Evolutionary conservation across 2,329 filamentous ascomycete species (phyloP), one percentile per base, ranked within the genome.

Genomic region (Thielaviopsis musarum): DNA sequence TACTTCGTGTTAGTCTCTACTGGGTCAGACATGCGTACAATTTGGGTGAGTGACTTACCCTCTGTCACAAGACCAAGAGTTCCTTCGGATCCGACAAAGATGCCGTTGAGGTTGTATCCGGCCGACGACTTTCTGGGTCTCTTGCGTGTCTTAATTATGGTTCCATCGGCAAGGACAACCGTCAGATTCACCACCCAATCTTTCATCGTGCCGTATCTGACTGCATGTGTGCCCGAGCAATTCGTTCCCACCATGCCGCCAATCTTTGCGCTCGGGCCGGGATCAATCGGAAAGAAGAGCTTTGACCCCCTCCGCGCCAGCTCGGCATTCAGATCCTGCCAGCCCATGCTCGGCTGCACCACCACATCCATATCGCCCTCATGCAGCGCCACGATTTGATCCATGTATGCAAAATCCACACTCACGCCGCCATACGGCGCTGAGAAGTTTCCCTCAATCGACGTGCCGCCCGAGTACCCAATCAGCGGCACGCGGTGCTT

Each of bases 321-420:
- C 65, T 81, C 73, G 64, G 85, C 82, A 66, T 96, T 96, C 61
- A 96, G 73, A 57, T 87, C 82, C 78, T 94, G 90, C 90, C 90
- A 96, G n/a, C 86, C 85, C 10, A 96, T 84, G 6, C 87, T 87
- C 2, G 91, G 91, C 69, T 96, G 91, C 2, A 96, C 89, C 4
- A 95, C 87, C 56, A 95, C 78, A 66, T 96, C 91, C 87, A 95
- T 89, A 69, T 95, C 91, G 3, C 88, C 85, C 65, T 87, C 84
- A 69, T 95, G 86, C 60, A 95, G 76, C 58, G 83, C 76, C 30
- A 96, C 65, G 26, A 95, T 85, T 66, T 83, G 76, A 69, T 95
- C 85, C 91, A 96, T 96, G 66, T 81, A 82, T 0, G 82, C 81
- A 69, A 96, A 96, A 67, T 96, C 91, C 56, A 96, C 86, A 64